Percentiles rank a stretch among this genome's conserved stretches.
phyloP scores from a whole-genome alignment of 108 stramenopile genomes.

The Hondaea fermentalgiana region DNA sequence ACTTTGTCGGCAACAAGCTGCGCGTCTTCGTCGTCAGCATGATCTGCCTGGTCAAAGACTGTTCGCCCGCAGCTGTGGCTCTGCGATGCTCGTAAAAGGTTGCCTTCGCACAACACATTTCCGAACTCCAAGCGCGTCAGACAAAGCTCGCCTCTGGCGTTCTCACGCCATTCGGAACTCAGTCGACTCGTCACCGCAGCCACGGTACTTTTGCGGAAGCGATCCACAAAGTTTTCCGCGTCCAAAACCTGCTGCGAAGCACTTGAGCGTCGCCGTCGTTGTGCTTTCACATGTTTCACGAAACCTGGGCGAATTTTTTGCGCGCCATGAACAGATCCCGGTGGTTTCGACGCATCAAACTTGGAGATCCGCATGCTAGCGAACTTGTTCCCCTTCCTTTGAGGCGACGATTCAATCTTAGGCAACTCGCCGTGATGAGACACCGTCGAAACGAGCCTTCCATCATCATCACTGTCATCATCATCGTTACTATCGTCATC shows the following conservation, averaged over 20 bases:
- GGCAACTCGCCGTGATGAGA: too few relatives aligned
- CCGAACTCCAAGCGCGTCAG: neutral
- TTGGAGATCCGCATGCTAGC: neutral
- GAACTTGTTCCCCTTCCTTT: neutral
- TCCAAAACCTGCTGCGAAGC: neutral
- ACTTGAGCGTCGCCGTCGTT: neutral
- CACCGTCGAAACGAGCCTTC: too few relatives aligned
- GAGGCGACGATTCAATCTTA: too few relatives aligned
- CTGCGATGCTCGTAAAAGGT: too few relatives aligned
- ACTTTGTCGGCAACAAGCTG: too few relatives aligned
- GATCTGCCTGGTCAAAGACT: too few relatives aligned
- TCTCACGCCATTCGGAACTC: neutral
- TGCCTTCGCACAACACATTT: neutral
- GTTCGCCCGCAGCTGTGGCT: too few relatives aligned
- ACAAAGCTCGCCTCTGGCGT: neutral
- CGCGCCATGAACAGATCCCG: neutral
- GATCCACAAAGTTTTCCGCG: neutral
- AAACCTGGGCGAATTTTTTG: neutral
- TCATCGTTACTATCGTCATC: too few relatives aligned
- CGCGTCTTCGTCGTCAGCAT: too few relatives aligned
- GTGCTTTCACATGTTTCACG: neutral
- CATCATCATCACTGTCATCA: too few relatives aligned
- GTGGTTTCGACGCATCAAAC: neutral
- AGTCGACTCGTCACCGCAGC: neutral
- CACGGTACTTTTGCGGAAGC: neutral